Conservation (phyloP, 768 basidiomycete genomes). For the Tulasnella calospora region DNA sequence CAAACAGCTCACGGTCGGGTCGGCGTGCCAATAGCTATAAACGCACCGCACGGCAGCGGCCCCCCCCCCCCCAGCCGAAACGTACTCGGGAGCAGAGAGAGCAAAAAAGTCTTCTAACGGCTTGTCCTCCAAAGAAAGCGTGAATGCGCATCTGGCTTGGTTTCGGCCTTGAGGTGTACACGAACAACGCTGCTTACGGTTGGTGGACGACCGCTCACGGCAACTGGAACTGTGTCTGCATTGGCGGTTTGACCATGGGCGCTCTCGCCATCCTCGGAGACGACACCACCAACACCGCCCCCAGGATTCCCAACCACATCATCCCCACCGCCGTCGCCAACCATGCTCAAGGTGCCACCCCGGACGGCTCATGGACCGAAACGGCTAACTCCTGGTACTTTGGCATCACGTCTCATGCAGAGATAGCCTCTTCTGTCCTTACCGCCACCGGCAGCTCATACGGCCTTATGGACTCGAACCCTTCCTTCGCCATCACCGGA, state of each 20-base stretch:
- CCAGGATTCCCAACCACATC: conserved; percentile 59
- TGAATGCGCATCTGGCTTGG: conserved; percentile 34
- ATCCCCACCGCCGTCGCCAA: conserved; percentile 69
- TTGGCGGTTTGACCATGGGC: conserved; percentile 83
- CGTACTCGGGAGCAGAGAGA: conserved; percentile 63
- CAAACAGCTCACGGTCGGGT: conserved; percentile 36
- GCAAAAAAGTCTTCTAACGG: conserved; percentile 36
- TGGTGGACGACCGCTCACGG: conserved; percentile 80
- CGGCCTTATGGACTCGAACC: conserved; percentile 65
- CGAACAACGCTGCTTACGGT: conserved; percentile 43
- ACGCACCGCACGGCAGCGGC: conserved; percentile 39
- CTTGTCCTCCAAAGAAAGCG: conserved; percentile 24
- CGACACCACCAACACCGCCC: conserved; percentile 66
- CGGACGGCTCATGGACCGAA: conserved; percentile 68
- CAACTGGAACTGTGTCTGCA: conserved; percentile 97
- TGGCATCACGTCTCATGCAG: conserved; percentile 81
- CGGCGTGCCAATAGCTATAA: conserved; percentile 35
- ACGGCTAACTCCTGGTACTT: conserved; percentile 69
- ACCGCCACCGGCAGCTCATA: conserved; percentile 86
- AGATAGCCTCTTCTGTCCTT: conserved; percentile 75
- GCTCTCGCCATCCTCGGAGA: conserved; percentile 89
- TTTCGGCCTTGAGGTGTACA: conserved; percentile 42
- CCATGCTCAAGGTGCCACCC: conserved; percentile 49
- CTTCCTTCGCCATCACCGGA: conserved; percentile 64
- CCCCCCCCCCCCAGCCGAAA: conserved; percentile 54